These are phyloP conservation scores for Epichloe bromicola DNA, from an alignment of 2,329 filamentous ascomycete genomes.

Conservation along the genomic window DNA sequence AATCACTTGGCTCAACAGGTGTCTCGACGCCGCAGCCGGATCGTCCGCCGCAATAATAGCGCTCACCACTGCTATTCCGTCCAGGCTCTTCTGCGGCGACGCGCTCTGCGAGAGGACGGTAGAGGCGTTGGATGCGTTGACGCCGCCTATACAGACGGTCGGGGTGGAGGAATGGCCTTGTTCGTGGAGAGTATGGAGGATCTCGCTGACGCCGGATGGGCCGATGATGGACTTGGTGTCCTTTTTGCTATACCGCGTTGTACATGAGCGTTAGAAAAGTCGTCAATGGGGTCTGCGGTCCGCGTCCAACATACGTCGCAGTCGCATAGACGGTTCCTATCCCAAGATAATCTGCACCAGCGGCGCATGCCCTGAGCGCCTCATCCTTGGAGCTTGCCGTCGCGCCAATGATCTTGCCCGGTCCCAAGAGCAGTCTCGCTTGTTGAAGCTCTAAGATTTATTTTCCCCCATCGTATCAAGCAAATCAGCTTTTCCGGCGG, in stretches of 20 bases:
- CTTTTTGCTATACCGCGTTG: conserved; percentile 52
- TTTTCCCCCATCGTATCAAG: too few relatives aligned
- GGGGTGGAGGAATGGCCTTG: conserved; percentile 33
- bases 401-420: conserved; percentile 73
- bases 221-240: conserved; percentile 61
- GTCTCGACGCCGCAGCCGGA: conserved; percentile 47
- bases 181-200: conserved; percentile 41
- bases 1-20: conserved; percentile 33
- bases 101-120: conserved; percentile 57
- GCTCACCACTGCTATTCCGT: conserved; percentile 81
- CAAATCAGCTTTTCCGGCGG: too few relatives aligned
- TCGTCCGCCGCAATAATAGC: conserved; percentile 67
- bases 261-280: background rate
- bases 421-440: conserved; percentile 61
- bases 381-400: conserved; percentile 67
- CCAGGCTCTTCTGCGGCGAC: conserved; percentile 43
- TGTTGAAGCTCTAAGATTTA: conserved; percentile 6
- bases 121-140: conserved; percentile 65
- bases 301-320: conserved; percentile 43
- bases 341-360: conserved; percentile 81
- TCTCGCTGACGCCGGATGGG: conserved; percentile 38
- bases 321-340: conserved; percentile 86
- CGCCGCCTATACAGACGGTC: conserved; percentile 78
- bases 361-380: conserved; percentile 55
- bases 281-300: too few relatives aligned